Conservation (phyloP, 495 filamentous ascomycete genomes). For the Aspergillus ellipticus region DNA sequence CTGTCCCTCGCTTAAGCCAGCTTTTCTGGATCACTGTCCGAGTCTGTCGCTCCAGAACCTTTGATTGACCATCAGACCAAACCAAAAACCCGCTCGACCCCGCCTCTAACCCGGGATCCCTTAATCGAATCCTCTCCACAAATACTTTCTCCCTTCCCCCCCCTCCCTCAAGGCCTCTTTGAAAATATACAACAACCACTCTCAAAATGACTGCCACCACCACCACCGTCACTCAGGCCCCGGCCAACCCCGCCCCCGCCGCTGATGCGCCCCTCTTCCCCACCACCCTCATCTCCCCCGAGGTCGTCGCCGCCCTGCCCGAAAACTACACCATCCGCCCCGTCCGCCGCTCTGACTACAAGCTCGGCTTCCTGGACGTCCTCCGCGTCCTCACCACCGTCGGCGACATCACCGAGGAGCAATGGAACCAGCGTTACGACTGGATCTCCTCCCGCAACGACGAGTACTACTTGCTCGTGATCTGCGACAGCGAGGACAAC, state of each 20-base stretch:
- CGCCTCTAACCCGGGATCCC: not conserved
- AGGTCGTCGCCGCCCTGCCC: conserved; percentile 67
- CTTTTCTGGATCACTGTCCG: not conserved
- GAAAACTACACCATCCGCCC: conserved; percentile 80
- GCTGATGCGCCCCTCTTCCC: conserved; percentile 67
- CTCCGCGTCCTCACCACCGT: conserved; percentile 89
- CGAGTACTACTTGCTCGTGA: conserved; percentile 80
- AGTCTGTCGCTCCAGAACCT: not conserved
- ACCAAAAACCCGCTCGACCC: not conserved
- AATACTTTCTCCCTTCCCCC: not conserved
- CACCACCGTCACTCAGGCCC: conserved; percentile 26
- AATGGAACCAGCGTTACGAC: conserved; percentile 75
- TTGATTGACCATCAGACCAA: not conserved
- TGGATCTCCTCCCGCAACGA: conserved; percentile 77
- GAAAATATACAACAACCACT: conserved; percentile 17
- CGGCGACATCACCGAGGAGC: conserved; percentile 73
- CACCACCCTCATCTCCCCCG: conserved; percentile 69
- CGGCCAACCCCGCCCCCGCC: conserved; percentile 28
- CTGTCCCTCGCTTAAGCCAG: not conserved
- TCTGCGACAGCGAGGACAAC: conserved; percentile 64
- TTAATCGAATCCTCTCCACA: not conserved
- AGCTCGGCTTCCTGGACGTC: conserved; percentile 75
- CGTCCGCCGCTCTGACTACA: conserved; percentile 72
- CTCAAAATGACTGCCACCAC: conserved; percentile 14
- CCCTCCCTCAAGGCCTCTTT: conserved; percentile 11